These are phyloP conservation scores for Calcarisporium arbuscula DNA, from an alignment of 2,329 filamentous ascomycete species.

Conservation along the genomic window DNA sequence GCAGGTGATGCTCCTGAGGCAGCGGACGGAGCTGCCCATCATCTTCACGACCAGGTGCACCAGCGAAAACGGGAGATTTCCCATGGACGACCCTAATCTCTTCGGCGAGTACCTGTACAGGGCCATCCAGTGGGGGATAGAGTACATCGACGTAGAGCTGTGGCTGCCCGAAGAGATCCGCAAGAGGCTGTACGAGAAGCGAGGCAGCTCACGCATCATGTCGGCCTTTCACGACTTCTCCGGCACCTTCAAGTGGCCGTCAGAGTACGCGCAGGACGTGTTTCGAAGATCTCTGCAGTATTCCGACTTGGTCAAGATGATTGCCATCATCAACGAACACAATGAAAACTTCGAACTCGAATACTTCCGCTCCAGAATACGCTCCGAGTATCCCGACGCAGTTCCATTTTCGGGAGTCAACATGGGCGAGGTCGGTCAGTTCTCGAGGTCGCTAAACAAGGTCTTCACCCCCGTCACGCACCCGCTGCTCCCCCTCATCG, in stretches of 20 bases:
- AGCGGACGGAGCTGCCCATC: slow-evolving; percentile 81
- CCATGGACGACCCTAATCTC: slow-evolving; percentile 69
- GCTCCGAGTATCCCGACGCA: slow-evolving; percentile 58
- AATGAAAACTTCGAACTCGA: slow-evolving; percentile 88
- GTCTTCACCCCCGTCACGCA: slow-evolving; percentile 87
- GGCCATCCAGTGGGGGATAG: slow-evolving; percentile 82
- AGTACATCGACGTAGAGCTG: slow-evolving; percentile 84
- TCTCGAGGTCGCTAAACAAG: slow-evolving; percentile 76
- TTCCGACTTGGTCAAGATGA: slow-evolving; percentile 87
- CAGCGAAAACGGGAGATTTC: slow-evolving; percentile 75
- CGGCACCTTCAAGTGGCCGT: slow-evolving; percentile 77
- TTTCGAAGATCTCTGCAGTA: slow-evolving; percentile 68
- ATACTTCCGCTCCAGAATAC: slow-evolving; percentile 76
- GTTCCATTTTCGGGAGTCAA: slow-evolving; percentile 79
- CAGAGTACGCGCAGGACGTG: slow-evolving; percentile 61
- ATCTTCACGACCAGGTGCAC: slow-evolving; percentile 83
- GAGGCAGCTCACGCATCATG: slow-evolving; percentile 78
- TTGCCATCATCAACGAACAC: slow-evolving; percentile 71
- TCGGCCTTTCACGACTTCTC: slow-evolving; percentile 91
- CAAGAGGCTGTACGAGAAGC: slow-evolving; percentile 57
- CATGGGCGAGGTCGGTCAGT: slow-evolving; percentile 80
- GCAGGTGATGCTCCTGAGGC: slow-evolving; percentile 77
- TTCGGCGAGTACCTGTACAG: slow-evolving; percentile 77
- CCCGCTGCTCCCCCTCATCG: slow-evolving; percentile 74
- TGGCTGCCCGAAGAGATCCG: slow-evolving; percentile 78